Evolutionary conservation across 2,329 filamentous ascomycete species (phyloP).

Genomic region (Colletotrichum orchidophilum): DNA sequence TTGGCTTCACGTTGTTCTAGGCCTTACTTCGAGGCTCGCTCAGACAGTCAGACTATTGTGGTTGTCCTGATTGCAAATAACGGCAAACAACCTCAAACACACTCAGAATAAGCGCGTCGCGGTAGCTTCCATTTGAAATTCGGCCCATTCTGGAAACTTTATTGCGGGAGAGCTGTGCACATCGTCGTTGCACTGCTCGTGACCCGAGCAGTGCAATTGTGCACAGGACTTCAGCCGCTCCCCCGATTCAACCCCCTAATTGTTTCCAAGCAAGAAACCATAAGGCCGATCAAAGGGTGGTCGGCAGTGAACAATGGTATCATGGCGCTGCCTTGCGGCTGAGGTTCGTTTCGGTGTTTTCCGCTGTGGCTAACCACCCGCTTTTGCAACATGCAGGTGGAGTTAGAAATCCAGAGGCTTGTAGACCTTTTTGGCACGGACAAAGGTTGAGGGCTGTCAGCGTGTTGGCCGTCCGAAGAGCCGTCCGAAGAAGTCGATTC

Average conservation of each 20-base stretch:
- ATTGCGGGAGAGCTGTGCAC: slow-evolving; percentile 19
- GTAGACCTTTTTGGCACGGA: neutral
- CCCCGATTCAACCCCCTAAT: neutral
- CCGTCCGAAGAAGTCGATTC: neutral
- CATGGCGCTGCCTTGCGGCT: slow-evolving; percentile 14
- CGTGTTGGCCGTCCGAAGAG: neutral
- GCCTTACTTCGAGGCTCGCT: neutral
- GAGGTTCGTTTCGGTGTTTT: neutral
- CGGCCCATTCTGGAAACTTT: slow-evolving; percentile 1
- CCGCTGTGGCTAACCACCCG: neutral
- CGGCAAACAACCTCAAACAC: neutral
- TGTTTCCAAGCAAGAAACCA: neutral
- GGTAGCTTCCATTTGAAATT: neutral
- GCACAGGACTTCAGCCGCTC: slow-evolving; percentile 14
- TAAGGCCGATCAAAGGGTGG: neutral
- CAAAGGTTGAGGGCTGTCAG: neutral
- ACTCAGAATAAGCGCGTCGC: neutral
- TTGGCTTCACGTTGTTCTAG: neutral
- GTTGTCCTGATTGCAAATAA: neutral
- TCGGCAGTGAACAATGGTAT: neutral
- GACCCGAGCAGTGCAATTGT: neutral
- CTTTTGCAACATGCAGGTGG: slow-evolving; percentile 8
- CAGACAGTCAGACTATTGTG: slow-evolving; percentile 19
- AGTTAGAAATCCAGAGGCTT: neutral
- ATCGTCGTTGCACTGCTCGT: neutral